Evolutionary conservation across 169 alveolate genomes (phyloP), one percentile per base, ranked within the genome.

Genomic region (Nephromyces sp.): DNA sequence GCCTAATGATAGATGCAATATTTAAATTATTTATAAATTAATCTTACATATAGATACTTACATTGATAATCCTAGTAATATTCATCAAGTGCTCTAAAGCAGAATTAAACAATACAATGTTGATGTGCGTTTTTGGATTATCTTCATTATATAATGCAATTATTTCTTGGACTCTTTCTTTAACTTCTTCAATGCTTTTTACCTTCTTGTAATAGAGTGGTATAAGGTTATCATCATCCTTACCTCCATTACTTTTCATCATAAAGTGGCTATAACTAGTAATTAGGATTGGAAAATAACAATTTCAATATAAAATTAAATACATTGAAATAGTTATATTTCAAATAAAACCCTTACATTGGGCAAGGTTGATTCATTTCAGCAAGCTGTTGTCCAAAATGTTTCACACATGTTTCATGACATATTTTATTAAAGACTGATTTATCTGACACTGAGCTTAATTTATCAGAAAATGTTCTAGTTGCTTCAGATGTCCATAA

Each of bases 401-500:
- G 90, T 72, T 82, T 85, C 57, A 85, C 89, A 2, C 86, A 79
- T 43, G 78, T 77, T 72, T 84, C 88, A 22, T 78, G 77, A 72
- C 83, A 80, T 66, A 79, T 81, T 68, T 83, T 77, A 66, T 83
- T 75, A 32, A 87, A 88, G 68, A 82, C 70, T 61, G 79, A 83
- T 84, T 95, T 95, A 81, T 95, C 98, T 29, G 82, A 88, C 52
- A 86, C 72, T 70, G 93, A 84, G 70, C 95, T 85, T 75, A 96
- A 90, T 80, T 96, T 94, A 88, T 96, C 99, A 35, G 93, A 95
- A 68, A 96, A 90, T 33, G 94, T 98, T 66, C 99, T 84, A 76
- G 91, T 89, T 79, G 95, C 91, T 84, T 96, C 99, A 80, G 94
- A 98, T 84, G 93, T 92, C 99, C 99, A 96, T 21, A 96, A 85